Conservation (phyloP, 306 rosid species). For the Echinosophora koreensis region DNA sequence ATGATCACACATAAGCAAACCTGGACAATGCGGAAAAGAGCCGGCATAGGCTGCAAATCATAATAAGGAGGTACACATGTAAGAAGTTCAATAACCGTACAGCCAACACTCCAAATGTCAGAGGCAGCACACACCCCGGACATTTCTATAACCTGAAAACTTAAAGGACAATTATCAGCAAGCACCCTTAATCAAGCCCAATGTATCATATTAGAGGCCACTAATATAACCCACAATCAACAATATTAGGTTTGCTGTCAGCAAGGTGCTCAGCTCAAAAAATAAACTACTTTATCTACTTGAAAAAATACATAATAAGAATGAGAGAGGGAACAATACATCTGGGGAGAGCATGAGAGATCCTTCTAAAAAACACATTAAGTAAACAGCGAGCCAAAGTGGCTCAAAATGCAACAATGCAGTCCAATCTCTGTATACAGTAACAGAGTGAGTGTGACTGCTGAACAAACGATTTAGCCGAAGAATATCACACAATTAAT, state of each 20-base stretch:
- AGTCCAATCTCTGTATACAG: slow-evolving; percentile 24
- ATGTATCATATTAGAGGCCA: slow-evolving; percentile 36
- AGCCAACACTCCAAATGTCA: slow-evolving; percentile 99
- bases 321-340: slow-evolving; percentile 26
- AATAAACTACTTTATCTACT: slow-evolving; percentile 7
- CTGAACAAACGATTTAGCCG: slow-evolving; percentile 15
- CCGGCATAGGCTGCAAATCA: slow-evolving; percentile 99
- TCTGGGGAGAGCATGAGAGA: slow-evolving; percentile 14
- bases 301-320: slow-evolving; percentile 37
- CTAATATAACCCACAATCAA: slow-evolving; percentile 29
- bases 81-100: slow-evolving; percentile 98
- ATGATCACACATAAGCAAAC: slow-evolving; percentile 49
- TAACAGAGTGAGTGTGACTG: no score
- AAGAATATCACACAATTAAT: slow-evolving; percentile 40
- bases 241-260: slow-evolving; percentile 20
- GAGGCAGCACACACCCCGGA: slow-evolving; percentile 99
- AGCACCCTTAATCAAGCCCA: slow-evolving; percentile 33
- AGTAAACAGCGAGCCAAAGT: slow-evolving; percentile 37
- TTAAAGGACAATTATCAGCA: slow-evolving; percentile 42
- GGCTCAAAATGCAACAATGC: slow-evolving; percentile 23
- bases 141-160: slow-evolving; percentile 97
- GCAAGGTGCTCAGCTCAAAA: slow-evolving; percentile 38
- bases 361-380: slow-evolving; percentile 13
- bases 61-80: slow-evolving; percentile 98
- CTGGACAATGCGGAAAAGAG: slow-evolving; percentile 98